Conservation (phyloP, 2,329 filamentous ascomycete genomes). For the Tolypocladium inflatum region DNA sequence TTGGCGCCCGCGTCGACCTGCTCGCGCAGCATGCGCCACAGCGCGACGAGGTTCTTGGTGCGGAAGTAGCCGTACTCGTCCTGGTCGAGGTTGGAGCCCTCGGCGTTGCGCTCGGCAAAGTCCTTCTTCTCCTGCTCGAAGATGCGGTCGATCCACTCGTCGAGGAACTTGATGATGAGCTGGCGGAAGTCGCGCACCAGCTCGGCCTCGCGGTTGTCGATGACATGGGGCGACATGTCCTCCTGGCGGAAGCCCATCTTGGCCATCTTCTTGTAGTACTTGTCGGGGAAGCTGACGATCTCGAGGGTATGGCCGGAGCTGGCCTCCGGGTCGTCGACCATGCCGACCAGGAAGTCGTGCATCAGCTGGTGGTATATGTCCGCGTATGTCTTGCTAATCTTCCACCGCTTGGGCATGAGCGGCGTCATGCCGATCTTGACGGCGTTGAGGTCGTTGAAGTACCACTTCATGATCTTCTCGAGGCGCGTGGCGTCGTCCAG, state of each 20-base stretch:
- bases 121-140: constrained; percentile 71
- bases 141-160: constrained; percentile 97
- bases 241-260: constrained; percentile 73
- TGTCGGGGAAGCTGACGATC: constrained; percentile 90
- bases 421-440: constrained; percentile 87
- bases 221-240: constrained; percentile 73
- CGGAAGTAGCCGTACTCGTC: constrained; percentile 87
- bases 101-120: constrained; percentile 67
- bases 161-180: constrained; percentile 89
- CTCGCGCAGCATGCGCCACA: constrained; percentile 96
- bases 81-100: constrained; percentile 67
- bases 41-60: constrained; percentile 82
- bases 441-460: constrained; percentile 93
- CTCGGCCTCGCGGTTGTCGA: constrained; percentile 84
- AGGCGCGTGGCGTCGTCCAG: constrained; percentile 72
- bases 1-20: constrained; percentile 79
- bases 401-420: constrained; percentile 94
- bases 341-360: constrained; percentile 81
- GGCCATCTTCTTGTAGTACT: constrained; percentile 92
- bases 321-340: constrained; percentile 78
- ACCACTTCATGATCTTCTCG: constrained; percentile 89
- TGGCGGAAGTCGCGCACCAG: constrained; percentile 88
- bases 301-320: constrained; percentile 80
- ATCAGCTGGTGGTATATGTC: constrained; percentile 89
- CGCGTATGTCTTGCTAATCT: constrained; percentile 82